phyloP scores from a whole-genome alignment of 139 green algal species.

The Chlorella sorokiniana region DNA sequence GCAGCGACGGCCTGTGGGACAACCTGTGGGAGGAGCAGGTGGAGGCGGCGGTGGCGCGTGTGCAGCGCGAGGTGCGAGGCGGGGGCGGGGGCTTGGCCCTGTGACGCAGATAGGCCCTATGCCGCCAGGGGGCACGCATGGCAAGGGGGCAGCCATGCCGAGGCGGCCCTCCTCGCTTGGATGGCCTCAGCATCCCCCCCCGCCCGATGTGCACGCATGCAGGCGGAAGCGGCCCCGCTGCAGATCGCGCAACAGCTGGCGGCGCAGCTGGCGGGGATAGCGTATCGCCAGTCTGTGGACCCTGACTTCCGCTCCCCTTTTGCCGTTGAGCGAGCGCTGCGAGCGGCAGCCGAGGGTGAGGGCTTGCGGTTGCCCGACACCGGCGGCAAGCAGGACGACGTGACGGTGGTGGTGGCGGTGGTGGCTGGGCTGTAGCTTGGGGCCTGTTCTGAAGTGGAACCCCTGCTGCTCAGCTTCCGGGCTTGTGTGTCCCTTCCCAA shows the following conservation, averaged over 20 bases:
- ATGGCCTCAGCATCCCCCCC: not conserved
- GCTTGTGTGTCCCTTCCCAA: no score
- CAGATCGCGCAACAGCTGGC: slow-evolving; percentile 38
- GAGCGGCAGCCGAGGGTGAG: slow-evolving; percentile 4
- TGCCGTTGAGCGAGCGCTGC: slow-evolving; percentile 60
- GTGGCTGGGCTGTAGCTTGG: slow-evolving; percentile 32
- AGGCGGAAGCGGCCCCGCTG: not conserved
- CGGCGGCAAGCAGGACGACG: slow-evolving; percentile 89
- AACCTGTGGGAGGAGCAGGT: slow-evolving; percentile 95
- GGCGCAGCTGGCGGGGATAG: slow-evolving; percentile 33
- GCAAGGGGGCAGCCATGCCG: not conserved
- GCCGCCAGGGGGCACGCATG: not conserved
- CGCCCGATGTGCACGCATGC: not conserved
- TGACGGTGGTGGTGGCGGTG: slow-evolving; percentile 76
- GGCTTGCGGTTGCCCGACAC: slow-evolving; percentile 37
- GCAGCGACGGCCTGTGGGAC: slow-evolving; percentile 95
- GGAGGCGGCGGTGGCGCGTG: not conserved
- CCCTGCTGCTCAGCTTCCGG: no score
- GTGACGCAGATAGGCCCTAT: not conserved
- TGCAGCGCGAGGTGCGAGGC: not conserved
- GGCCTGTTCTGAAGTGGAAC: not conserved
- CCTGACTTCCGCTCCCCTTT: slow-evolving; percentile 65
- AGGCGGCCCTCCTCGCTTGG: no score
- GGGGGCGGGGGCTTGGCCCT: not conserved
- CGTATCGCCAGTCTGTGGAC: slow-evolving; percentile 40